Evolutionary conservation across 2,329 filamentous ascomycete genomes (phyloP).

Genomic region (Trichophyton rubrum): DNA sequence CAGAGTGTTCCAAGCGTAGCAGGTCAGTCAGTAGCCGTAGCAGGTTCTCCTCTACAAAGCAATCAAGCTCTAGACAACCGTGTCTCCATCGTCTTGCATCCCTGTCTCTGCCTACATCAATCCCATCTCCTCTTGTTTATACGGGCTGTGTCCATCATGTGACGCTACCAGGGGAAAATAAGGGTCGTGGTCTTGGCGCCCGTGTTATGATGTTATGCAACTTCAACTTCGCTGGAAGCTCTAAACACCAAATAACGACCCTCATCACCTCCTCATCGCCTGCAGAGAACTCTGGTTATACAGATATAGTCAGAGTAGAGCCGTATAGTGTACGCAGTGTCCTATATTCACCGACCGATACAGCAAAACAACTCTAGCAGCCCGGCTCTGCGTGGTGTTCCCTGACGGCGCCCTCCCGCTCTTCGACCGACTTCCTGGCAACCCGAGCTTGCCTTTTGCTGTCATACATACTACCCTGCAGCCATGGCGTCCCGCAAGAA

Average conservation of each 20-base stretch:
- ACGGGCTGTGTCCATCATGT: neutral
- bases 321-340: neutral
- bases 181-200: neutral
- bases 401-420: neutral
- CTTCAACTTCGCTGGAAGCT: neutral
- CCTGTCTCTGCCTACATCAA: too few species aligned
- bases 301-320: neutral
- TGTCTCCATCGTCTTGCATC: too few species aligned
- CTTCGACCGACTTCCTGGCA: neutral
- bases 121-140: too few species aligned
- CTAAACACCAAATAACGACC: neutral
- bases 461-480: neutral
- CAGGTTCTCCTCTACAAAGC: too few species aligned
- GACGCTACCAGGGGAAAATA: neutral
- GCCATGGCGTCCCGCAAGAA: conserved; percentile 73
- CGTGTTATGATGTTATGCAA: conserved; percentile 1
- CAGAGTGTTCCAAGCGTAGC: too few species aligned
- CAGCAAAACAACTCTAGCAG: neutral
- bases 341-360: neutral
- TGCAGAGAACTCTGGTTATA: neutral
- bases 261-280: neutral
- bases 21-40: too few species aligned
- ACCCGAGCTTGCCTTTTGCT: neutral
- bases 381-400: neutral
- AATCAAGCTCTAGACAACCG: too few species aligned